These are phyloP conservation scores for Hibiscus tridactylites DNA, from an alignment of 345 rosid genomes.

Conservation along the genomic window DNA sequence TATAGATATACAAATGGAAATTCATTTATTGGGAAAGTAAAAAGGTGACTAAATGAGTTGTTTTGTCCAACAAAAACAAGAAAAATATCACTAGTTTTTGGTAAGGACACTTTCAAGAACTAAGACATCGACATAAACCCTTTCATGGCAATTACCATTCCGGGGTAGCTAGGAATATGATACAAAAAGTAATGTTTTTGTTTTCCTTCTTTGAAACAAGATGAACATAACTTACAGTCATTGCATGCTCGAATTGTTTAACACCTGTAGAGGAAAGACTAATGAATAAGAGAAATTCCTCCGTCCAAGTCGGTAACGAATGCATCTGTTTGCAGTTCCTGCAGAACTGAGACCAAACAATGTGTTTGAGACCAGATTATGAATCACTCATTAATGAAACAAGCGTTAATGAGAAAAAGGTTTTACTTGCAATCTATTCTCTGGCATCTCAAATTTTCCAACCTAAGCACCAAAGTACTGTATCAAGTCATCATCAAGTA, in stretches of 20 bases:
- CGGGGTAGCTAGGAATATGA: background rate
- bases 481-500: conserved; percentile 26
- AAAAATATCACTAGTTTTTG: background rate
- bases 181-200: background rate
- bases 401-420: conserved; percentile 10
- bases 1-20: background rate
- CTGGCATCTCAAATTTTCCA: conserved; percentile 19
- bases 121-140: conserved; percentile 13
- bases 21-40: background rate
- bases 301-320: conserved; percentile 8
- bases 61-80: conserved; percentile 1
- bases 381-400: background rate
- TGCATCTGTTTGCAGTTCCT: conserved; percentile 7
- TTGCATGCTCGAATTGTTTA: conserved; percentile 5
- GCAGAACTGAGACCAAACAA: background rate
- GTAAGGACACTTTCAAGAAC: conserved; percentile 3
- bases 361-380: background rate
- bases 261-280: background rate
- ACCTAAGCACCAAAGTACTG: conserved; percentile 32
- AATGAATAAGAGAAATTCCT: background rate
- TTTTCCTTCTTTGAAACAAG: conserved; percentile 1
- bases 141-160: conserved; percentile 1
- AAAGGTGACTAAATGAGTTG: background rate
- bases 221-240: conserved; percentile 8
- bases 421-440: conserved; percentile 21